These are phyloP conservation scores for Phytopythium sindhum DNA, from an alignment of 352 stramenopile species.

Conservation along the genomic window DNA sequence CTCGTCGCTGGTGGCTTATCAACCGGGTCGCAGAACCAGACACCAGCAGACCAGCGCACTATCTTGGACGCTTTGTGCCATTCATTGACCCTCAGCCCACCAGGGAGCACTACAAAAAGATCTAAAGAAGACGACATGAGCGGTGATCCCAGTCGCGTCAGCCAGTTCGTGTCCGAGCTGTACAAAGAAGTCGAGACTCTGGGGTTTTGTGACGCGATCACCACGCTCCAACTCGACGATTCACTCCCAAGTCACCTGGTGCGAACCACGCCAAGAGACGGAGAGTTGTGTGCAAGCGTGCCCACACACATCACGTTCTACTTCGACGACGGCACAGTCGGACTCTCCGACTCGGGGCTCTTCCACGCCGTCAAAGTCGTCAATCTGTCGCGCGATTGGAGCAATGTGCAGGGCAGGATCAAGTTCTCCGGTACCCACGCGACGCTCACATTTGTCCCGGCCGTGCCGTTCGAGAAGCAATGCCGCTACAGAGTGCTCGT, in stretches of 20 bases:
- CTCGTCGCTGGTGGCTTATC: background rate
- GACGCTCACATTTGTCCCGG: constrained; percentile 19
- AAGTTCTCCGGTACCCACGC: constrained; percentile 13
- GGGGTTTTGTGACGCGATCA: background rate
- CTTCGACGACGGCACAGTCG: constrained; percentile 19
- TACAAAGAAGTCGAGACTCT: background rate
- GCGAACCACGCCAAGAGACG: constrained; percentile 9
- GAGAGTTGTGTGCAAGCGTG: constrained; percentile 11
- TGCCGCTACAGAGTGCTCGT: constrained; percentile 20
- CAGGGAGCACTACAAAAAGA: background rate
- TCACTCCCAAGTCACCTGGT: constrained; percentile 17
- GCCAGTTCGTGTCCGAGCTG: background rate
- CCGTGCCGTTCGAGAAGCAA: constrained; percentile 21
- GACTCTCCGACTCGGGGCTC: constrained; percentile 15
- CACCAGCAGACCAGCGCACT: background rate
- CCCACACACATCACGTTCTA: constrained; percentile 19
- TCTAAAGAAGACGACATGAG: background rate
- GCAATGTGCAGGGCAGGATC: constrained; percentile 19
- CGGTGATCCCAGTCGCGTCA: background rate
- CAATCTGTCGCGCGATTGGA: constrained; percentile 22
- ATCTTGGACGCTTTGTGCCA: background rate
- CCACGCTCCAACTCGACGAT: background rate
- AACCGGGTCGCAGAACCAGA: background rate
- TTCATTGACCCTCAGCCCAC: background rate
- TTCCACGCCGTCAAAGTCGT: constrained; percentile 22